These are phyloP conservation scores for Thalassiosira livingstoniorum DNA, from an alignment of 352 stramenopile genomes.

Conservation along the genomic window DNA sequence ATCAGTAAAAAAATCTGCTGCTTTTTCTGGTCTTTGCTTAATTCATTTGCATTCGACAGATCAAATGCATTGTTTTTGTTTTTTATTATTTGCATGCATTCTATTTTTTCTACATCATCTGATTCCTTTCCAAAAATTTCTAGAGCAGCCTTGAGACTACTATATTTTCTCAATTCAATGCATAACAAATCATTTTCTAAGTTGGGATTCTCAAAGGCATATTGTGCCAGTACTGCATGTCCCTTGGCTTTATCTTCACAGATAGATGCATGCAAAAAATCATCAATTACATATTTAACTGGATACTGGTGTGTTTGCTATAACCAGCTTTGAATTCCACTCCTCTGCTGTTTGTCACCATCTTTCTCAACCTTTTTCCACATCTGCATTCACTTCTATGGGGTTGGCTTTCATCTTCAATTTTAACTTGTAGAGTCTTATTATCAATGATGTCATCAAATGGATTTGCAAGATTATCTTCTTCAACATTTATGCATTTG, in stretches of 20 bases:
- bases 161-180: neutral
- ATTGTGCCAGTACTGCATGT: too few species aligned
- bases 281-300: too few species aligned
- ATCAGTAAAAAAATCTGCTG: neutral
- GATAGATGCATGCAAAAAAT: too few species aligned
- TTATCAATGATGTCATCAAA: neutral
- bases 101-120: neutral
- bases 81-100: conserved; percentile 1
- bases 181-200: neutral
- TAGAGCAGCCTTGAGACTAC: neutral
- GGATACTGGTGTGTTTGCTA: too few species aligned
- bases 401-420: neutral
- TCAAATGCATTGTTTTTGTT: neutral
- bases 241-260: too few species aligned
- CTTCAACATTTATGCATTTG: neutral
- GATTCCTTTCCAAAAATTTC: neutral
- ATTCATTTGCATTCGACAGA: neutral
- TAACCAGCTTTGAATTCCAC: too few species aligned
- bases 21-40: neutral
- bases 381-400: too few species aligned
- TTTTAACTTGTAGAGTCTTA: too few species aligned
- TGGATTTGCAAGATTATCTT: neutral
- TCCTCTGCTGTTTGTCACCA: too few species aligned
- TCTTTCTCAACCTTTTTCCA: too few species aligned
- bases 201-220: too few species aligned